phyloP scores from a whole-genome alignment of 1,139 yeast genomes.

The Hyphopichia wangnamkhiaoensis region DNA sequence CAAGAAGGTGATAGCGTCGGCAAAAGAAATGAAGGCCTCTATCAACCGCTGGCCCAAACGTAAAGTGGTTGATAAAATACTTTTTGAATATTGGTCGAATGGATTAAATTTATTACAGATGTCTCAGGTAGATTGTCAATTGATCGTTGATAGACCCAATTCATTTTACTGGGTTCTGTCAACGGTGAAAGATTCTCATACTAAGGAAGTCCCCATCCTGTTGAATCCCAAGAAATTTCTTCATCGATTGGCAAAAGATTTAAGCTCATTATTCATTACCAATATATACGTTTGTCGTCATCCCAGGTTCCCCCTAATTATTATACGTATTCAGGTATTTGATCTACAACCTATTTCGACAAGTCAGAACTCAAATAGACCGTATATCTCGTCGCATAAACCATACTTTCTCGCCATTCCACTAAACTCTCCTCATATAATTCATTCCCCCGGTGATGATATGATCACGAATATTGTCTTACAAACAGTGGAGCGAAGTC shows the following conservation, averaged over 20 bases:
- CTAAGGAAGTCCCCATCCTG: slow-evolving; percentile 33
- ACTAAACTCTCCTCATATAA: slow-evolving; percentile 61
- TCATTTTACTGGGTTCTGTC: slow-evolving; percentile 60
- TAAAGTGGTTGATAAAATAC: slow-evolving; percentile 48
- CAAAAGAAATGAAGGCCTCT: slow-evolving; percentile 15
- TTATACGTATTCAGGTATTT: slow-evolving; percentile 68
- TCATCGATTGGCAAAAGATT: slow-evolving; percentile 44
- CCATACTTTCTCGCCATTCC: slow-evolving; percentile 72
- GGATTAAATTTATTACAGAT: slow-evolving; percentile 70
- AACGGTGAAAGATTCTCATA: slow-evolving; percentile 45
- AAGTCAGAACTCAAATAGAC: slow-evolving; percentile 19
- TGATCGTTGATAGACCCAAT: slow-evolving; percentile 58
- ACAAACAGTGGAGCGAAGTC: slow-evolving; percentile 56
- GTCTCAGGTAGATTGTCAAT: slow-evolving; percentile 71
- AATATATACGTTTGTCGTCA: slow-evolving; percentile 70
- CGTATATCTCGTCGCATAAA: slow-evolving; percentile 51
- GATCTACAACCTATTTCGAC: slow-evolving; percentile 42
- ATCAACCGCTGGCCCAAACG: slow-evolving; percentile 34
- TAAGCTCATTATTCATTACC: slow-evolving; percentile 52
- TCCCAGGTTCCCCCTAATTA: slow-evolving; percentile 58
- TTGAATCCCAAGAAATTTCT: slow-evolving; percentile 50
- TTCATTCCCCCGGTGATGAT: slow-evolving; percentile 55
- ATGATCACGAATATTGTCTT: slow-evolving; percentile 54
- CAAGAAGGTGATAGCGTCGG: slow-evolving; percentile 21
- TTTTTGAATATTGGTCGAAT: slow-evolving; percentile 57